Evolutionary conservation across 2,329 filamentous ascomycete species (phyloP), one percentile per base, ranked within the genome.

Genomic region (Claviceps pazoutovae): DNA sequence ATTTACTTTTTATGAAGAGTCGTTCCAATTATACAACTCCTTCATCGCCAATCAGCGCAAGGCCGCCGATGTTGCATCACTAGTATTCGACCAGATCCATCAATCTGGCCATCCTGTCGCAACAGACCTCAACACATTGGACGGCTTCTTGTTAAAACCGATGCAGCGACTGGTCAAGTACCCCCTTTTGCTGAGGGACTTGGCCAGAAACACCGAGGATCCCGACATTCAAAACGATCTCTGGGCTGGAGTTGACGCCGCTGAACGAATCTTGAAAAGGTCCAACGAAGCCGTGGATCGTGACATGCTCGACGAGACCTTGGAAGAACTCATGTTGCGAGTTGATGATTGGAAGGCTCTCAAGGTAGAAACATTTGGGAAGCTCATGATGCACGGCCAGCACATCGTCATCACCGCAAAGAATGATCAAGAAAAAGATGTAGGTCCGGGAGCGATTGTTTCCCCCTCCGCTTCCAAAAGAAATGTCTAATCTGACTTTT

Each of bases 301-400:
- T 48, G 88, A 95, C 62, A 79, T 96, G 49, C 76, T 94, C 50
- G 79, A 85, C 48, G 86, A 93, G 62, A 89, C 90, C 5, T 73
- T 95, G 9, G 81, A 86, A 55, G 93, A 97, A 54, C 75, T 98
- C 26, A 82, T 84, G 54, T 71, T 71, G 51, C 78, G 93, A 49
- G 91, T 98, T 1, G 93, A 97, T 62, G 93, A 98, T 65, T 98
- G 93, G 93, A 97, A 96, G 68, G 87, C 85, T 50, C 87, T 97
- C 64, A 82, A 84, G 54, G 83, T 96, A 30, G 86, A 94, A 55
- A 81, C 85, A n/a, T 96, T 98, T 61, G 93, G 93, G 42, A 85
- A 89, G 51, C 73, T 98, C 19, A 74, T 98, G 36, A 74, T 95
- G 23, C 87, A 94, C 59, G 93, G 93, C 37, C 86, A 89, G 34